Conservation (phyloP, 768 basidiomycete species). For the Paxillus involutus region DNA sequence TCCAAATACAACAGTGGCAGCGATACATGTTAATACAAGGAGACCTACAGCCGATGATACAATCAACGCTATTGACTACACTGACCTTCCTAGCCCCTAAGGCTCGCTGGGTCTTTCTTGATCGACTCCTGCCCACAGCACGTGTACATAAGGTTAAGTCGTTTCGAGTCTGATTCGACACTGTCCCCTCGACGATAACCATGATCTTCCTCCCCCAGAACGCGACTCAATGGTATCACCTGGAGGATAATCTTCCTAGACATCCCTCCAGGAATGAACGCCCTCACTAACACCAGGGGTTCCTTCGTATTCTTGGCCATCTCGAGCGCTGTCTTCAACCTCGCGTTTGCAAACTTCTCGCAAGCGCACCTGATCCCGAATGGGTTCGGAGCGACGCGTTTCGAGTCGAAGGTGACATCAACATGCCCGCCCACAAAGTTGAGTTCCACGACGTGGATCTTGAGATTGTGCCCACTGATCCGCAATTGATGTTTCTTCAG, state of each 20-base stretch:
- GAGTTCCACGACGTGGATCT: constrained; percentile 25
- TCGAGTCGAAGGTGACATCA: constrained; percentile 19
- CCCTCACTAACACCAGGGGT: constrained; percentile 24
- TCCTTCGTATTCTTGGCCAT: constrained; percentile 9
- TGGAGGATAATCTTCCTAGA: constrained; percentile 29
- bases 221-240: constrained; percentile 20
- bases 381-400: constrained; percentile 19
- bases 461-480: constrained; percentile 11
- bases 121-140: constrained; percentile 9
- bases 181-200: constrained; percentile 1
- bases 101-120: not conserved
- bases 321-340: constrained; percentile 24
- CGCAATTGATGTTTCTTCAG: constrained; percentile 17
- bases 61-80: no score
- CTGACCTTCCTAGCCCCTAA: not conserved
- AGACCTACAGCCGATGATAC: no score
- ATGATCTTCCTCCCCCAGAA: constrained; percentile 6
- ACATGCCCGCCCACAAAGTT: constrained; percentile 16
- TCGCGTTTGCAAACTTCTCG: constrained; percentile 20
- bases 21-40: no score
- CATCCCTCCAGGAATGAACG: constrained; percentile 25
- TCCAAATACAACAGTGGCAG: no score
- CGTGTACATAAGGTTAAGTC: constrained; percentile 25
- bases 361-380: constrained; percentile 26
- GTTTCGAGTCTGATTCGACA: constrained; percentile 9